Conservation (phyloP, 352 stramenopile species). For the Globisporangium orthogonon region DNA sequence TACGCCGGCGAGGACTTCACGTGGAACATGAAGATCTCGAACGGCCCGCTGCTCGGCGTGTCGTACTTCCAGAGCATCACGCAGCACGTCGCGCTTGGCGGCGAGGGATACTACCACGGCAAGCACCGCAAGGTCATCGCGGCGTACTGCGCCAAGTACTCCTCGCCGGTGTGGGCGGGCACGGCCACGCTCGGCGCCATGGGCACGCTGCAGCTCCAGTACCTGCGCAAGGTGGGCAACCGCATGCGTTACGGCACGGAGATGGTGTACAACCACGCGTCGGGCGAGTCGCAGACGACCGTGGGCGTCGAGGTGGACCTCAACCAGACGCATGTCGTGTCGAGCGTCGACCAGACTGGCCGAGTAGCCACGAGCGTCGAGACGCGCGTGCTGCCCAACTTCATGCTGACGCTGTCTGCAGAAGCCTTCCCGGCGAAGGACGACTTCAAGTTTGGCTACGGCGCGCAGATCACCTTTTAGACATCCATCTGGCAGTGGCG, state of each 20-base stretch:
- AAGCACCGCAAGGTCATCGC: slow-evolving; percentile 84
- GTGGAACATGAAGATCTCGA: slow-evolving; percentile 88
- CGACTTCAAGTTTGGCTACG: slow-evolving; percentile 90
- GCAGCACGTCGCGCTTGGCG: slow-evolving; percentile 65
- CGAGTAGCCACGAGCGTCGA: slow-evolving; percentile 81
- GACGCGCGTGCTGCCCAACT: slow-evolving; percentile 81
- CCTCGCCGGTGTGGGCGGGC: slow-evolving; percentile 53
- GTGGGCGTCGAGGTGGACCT: slow-evolving; percentile 82
- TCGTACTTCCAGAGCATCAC: slow-evolving; percentile 88
- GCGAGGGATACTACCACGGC: slow-evolving; percentile 86
- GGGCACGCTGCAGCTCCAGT: slow-evolving; percentile 81
- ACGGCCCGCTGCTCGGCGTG: slow-evolving; percentile 77
- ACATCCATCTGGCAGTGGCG: slow-evolving; percentile 1
- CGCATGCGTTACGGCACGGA: slow-evolving; percentile 81
- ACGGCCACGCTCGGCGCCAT: slow-evolving; percentile 74
- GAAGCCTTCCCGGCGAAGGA: slow-evolving; percentile 84
- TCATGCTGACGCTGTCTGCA: slow-evolving; percentile 78
- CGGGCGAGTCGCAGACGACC: slow-evolving; percentile 75
- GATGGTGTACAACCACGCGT: slow-evolving; percentile 83
- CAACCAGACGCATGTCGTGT: slow-evolving; percentile 79
- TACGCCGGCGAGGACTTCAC: slow-evolving; percentile 80
- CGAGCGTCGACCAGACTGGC: slow-evolving; percentile 77
- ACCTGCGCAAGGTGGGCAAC: slow-evolving; percentile 79
- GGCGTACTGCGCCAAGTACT: slow-evolving; percentile 83
- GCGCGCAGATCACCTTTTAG: slow-evolving; percentile 86